phyloP scores from a whole-genome alignment of 768 basidiomycete species.

The Amanita rimosa region DNA sequence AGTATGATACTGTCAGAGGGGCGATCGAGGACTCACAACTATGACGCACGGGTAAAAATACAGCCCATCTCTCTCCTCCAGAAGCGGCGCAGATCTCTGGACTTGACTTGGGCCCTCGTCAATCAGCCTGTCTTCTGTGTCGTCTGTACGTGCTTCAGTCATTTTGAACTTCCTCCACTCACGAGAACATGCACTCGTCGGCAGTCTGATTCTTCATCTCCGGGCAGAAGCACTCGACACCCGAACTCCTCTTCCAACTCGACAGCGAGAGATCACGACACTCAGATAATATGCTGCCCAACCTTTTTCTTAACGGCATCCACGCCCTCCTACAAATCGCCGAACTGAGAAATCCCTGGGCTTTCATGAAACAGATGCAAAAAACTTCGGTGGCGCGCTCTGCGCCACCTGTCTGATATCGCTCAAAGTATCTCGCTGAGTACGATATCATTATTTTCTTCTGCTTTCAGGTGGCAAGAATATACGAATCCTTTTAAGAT shows the following conservation, averaged over 20 bases:
- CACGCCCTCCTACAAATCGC: background rate
- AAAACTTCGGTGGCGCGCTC: background rate
- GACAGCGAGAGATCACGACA: background rate
- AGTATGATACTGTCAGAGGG: too few species aligned
- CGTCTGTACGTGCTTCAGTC: conserved; percentile 9
- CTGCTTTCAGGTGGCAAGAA: conserved; percentile 2
- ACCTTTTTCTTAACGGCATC: background rate
- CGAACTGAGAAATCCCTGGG: background rate
- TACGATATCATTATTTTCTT: conserved; percentile 1
- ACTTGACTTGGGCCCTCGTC: conserved; percentile 19
- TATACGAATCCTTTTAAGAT: conserved; percentile 5
- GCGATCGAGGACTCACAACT: conserved; percentile 1
- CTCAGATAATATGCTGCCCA: background rate
- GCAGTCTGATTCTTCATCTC: background rate
- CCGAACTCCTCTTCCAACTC: background rate
- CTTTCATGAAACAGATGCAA: background rate
- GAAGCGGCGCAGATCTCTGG: conserved; percentile 15
- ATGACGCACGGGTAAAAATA: conserved; percentile 4
- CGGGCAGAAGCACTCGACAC: conserved; percentile 5
- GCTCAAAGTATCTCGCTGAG: background rate
- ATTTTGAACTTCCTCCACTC: background rate
- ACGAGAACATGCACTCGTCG: background rate
- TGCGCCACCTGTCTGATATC: conserved; percentile 5
- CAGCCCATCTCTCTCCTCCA: background rate
- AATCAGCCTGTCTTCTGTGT: conserved; percentile 19